Percentiles rank a stretch among this genome's conserved stretches.
phyloP scores from a whole-genome alignment of 495 filamentous ascomycete genomes.

The Penicillium steckii region DNA sequence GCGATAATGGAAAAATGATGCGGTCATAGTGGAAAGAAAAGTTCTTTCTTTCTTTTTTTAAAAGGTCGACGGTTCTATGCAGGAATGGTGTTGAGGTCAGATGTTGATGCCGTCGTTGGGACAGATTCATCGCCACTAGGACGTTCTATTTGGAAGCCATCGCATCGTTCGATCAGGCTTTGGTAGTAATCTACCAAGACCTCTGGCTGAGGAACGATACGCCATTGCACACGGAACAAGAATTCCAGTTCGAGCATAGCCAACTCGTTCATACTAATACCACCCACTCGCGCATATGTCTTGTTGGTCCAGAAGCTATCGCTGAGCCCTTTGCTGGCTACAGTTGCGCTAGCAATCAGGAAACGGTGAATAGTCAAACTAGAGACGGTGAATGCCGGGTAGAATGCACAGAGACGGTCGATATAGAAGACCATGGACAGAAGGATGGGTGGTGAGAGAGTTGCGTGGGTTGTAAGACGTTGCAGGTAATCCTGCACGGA shows the following conservation, averaged over 20 bases:
- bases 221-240: constrained; percentile 87
- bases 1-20: neutral
- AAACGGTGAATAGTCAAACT: constrained; percentile 96
- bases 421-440: constrained; percentile 99
- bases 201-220: constrained; percentile 93
- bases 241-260: constrained; percentile 95
- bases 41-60: too few relatives aligned
- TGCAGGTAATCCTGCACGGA: constrained; percentile 90
- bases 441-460: constrained; percentile 88
- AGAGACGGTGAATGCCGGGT: constrained; percentile 90
- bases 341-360: constrained; percentile 90
- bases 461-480: constrained; percentile 89
- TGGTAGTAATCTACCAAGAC: constrained; percentile 89
- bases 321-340: constrained; percentile 92
- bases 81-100: constrained; percentile 10
- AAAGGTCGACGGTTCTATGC: constrained; percentile 8
- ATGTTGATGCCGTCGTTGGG: constrained; percentile 5
- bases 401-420: constrained; percentile 87
- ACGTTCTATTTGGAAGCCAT: constrained; percentile 55
- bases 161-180: constrained; percentile 73
- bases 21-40: neutral
- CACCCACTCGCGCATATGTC: constrained; percentile 90
- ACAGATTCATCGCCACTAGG: constrained; percentile 9
- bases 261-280: constrained; percentile 82
- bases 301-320: constrained; percentile 98